These are phyloP conservation scores for Entoloma clypeatum DNA, from an alignment of 1,284 basidiomycete genomes.

Conservation along the genomic window DNA sequence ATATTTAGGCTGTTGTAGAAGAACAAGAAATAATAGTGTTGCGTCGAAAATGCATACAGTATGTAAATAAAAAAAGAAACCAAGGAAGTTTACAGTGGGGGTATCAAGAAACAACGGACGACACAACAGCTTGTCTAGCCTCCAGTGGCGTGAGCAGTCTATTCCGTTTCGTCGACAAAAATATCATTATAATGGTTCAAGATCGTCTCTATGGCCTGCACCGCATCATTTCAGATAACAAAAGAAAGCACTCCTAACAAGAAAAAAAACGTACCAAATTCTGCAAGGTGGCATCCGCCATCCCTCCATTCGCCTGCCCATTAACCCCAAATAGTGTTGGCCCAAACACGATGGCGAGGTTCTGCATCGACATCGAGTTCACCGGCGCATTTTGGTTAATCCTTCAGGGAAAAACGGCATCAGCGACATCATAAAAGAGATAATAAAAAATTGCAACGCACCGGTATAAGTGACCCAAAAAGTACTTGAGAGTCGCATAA, in stretches of 20 bases:
- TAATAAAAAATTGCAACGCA: slow-evolving; percentile 32
- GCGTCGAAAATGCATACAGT: no score
- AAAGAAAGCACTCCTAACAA: background rate
- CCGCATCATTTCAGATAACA: slow-evolving; percentile 1
- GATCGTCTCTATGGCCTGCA: slow-evolving; percentile 82
- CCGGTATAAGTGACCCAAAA: slow-evolving; percentile 93
- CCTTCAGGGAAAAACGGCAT: slow-evolving; percentile 38
- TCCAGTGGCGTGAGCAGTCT: no score
- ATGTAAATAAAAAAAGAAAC: no score
- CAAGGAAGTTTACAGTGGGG: slow-evolving; percentile 1
- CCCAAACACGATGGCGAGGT: slow-evolving; percentile 96
- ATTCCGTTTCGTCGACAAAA: slow-evolving; percentile 49
- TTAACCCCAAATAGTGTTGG: slow-evolving; percentile 83
- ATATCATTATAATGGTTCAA: slow-evolving; percentile 84
- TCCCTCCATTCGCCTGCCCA: slow-evolving; percentile 39
- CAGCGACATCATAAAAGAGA: slow-evolving; percentile 8
- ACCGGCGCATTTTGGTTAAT: slow-evolving; percentile 69
- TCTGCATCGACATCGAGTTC: slow-evolving; percentile 94
- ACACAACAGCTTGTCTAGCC: no score
- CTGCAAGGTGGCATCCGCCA: slow-evolving; percentile 53
- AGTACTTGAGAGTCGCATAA: slow-evolving; percentile 95
- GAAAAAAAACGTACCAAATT: slow-evolving; percentile 38
- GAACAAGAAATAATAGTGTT: no score
- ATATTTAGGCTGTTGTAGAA: no score
- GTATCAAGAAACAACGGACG: slow-evolving; percentile 10